Percentiles rank a stretch among this genome's conserved stretches.
Evolutionary conservation across 345 rosid genomes (phyloP).

Genomic region (Laguncularia racemosa): DNA sequence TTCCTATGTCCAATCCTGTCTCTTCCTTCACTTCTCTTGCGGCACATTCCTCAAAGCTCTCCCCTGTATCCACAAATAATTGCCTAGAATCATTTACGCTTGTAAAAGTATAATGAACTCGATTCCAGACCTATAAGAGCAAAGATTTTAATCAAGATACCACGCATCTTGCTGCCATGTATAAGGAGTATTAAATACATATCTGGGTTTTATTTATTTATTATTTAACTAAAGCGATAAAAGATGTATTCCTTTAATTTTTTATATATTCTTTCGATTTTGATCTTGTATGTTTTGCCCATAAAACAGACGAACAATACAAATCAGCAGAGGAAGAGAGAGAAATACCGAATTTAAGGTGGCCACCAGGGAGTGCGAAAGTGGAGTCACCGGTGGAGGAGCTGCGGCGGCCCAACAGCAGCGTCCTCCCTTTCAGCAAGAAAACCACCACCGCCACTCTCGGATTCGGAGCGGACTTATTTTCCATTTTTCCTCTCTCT

Average conservation of each 20-base stretch:
- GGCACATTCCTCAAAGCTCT: slow-evolving; percentile 79
- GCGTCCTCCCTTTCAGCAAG: slow-evolving; percentile 50
- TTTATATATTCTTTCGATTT: too few species aligned
- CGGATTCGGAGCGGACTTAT: slow-evolving; percentile 25
- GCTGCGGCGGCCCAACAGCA: slow-evolving; percentile 71
- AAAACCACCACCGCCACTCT: slow-evolving; percentile 67
- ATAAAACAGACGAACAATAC: background rate
- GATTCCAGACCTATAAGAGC: too few species aligned
- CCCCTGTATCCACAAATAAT: slow-evolving; percentile 33
- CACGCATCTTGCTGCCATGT: too few species aligned
- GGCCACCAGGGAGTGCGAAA: slow-evolving; percentile 90
- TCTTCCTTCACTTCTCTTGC: slow-evolving; percentile 79
- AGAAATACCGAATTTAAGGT: slow-evolving; percentile 80
- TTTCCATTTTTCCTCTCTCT: slow-evolving; percentile 11
- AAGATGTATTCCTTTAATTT: too few species aligned
- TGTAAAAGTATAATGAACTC: too few species aligned
- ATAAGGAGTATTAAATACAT: too few species aligned
- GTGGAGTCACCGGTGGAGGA: slow-evolving; percentile 61
- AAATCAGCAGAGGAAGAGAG: slow-evolving; percentile 5
- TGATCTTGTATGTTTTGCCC: too few species aligned
- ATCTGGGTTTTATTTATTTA: too few species aligned
- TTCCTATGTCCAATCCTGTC: slow-evolving; percentile 51
- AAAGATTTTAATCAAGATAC: too few species aligned
- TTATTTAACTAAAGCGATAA: too few species aligned
- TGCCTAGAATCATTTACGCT: background rate